These are phyloP conservation scores for Brettanomyces nanus DNA, from an alignment of 805 yeast species.

Conservation along the genomic window DNA sequence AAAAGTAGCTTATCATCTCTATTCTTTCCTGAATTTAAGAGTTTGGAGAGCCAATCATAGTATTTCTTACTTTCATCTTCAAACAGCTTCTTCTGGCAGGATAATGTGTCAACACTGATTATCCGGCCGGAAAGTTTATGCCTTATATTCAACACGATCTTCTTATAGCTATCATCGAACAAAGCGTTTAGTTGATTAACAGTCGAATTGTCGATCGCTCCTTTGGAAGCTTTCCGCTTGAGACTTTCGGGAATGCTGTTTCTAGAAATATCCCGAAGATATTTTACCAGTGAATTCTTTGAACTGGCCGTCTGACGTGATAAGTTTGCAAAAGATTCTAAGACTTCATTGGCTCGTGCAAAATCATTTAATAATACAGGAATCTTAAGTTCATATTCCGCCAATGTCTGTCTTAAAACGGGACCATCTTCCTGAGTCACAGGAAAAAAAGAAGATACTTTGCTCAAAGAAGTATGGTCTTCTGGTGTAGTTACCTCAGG, in stretches of 20 bases:
- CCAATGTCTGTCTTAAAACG: constrained; percentile 21
- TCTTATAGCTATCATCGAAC: constrained; percentile 11
- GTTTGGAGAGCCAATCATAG: constrained; percentile 29
- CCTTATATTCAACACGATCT: constrained; percentile 11
- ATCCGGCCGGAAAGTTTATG: constrained; percentile 8
- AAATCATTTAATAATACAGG: constrained; percentile 5
- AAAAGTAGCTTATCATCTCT: constrained; percentile 26
- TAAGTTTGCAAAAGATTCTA: background rate
- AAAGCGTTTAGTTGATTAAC: background rate
- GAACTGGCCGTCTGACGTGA: background rate
- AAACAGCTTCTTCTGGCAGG: constrained; percentile 19
- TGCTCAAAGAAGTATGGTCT: too few species aligned
- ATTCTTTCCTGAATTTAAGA: constrained; percentile 26
- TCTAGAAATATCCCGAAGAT: constrained; percentile 1
- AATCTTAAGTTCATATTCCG: constrained; percentile 20
- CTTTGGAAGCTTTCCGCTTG: background rate
- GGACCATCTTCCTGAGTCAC: constrained; percentile 32
- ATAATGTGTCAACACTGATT: constrained; percentile 4
- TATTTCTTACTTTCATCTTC: constrained; percentile 30
- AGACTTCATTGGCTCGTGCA: background rate
- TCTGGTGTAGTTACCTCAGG: background rate
- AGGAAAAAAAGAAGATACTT: constrained; percentile 19
- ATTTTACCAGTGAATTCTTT: background rate
- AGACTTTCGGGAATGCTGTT: background rate
- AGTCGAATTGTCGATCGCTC: background rate